Percentiles rank a stretch among this genome's conserved stretches.
These are phyloP conservation scores for Salvia splendens DNA, from an alignment of 257 asterid genomes.

Conservation along the genomic window DNA sequence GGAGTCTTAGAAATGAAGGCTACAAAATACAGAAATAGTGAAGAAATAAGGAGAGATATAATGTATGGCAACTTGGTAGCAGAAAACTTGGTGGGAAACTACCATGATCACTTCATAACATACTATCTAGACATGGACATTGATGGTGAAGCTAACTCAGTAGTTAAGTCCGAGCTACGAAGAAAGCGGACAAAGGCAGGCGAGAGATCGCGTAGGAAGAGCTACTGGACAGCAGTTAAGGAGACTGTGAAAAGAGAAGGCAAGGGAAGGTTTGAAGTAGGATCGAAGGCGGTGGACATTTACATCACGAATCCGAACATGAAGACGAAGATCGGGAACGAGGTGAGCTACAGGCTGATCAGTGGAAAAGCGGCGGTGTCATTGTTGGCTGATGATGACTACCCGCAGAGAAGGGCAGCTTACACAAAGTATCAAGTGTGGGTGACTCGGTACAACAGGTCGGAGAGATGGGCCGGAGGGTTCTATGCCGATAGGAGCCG, in stretches of 20 bases:
- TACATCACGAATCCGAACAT: constrained; percentile 57
- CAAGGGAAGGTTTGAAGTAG: constrained; percentile 43
- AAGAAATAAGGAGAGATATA: constrained; percentile 31
- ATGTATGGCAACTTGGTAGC: constrained; percentile 61
- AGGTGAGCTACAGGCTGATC: constrained; percentile 57
- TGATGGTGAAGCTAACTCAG: constrained; percentile 56
- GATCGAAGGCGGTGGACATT: constrained; percentile 45
- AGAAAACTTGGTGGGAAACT: constrained; percentile 48
- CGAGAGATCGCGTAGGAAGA: constrained; percentile 55
- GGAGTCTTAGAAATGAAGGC: constrained; percentile 65
- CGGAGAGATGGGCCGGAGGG: constrained; percentile 79
- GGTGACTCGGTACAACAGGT: constrained; percentile 56
- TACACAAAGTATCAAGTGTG: constrained; percentile 64
- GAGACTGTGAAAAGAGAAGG: constrained; percentile 55
- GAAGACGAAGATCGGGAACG: constrained; percentile 58
- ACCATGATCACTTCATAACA: constrained; percentile 68
- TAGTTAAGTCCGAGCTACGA: constrained; percentile 49
- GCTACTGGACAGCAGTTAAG: constrained; percentile 58
- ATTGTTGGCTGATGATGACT: constrained; percentile 51
- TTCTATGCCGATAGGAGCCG: constrained; percentile 62
- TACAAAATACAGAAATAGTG: constrained; percentile 35
- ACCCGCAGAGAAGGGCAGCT: constrained; percentile 63
- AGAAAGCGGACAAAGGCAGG: constrained; percentile 24
- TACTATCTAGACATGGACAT: constrained; percentile 73
- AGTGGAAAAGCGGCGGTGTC: constrained; percentile 50